A percentile compares a stretch with the other conserved stretches of the same genome.
Conservation (phyloP, 2,329 filamentous ascomycete genomes). For the Parascedosporium putredinis region DNA sequence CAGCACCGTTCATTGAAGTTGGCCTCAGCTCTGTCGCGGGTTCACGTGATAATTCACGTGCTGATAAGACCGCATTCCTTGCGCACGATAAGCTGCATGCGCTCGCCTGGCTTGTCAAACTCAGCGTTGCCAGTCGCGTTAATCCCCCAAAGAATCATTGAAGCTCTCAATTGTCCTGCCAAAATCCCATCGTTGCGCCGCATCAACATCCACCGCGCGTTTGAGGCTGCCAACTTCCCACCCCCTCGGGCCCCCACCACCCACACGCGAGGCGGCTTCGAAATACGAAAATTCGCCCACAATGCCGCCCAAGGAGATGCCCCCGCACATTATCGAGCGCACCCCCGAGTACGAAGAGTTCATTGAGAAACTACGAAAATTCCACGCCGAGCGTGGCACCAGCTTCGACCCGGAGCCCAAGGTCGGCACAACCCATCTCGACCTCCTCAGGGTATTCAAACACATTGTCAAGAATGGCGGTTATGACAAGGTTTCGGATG, state of each 20-base stretch:
- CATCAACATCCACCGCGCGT: background rate
- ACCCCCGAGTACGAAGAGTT: constrained; percentile 70
- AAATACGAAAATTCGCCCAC: constrained; percentile 8
- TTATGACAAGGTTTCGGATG: constrained; percentile 73
- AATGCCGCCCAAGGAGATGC: constrained; percentile 27
- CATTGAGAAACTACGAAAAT: constrained; percentile 60
- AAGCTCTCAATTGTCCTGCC: background rate
- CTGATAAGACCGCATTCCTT: background rate
- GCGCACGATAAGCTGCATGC: background rate
- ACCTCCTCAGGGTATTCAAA: constrained; percentile 70
- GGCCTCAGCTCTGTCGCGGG: background rate
- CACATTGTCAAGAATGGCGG: constrained; percentile 67
- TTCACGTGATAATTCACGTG: background rate
- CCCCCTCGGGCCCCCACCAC: no score
- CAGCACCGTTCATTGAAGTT: no score
- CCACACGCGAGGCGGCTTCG: constrained; percentile 1
- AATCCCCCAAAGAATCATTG: background rate
- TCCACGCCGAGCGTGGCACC: constrained; percentile 72
- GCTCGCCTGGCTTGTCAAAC: background rate
- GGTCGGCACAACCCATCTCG: constrained; percentile 65
- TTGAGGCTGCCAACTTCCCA: constrained; percentile 4
- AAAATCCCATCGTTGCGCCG: background rate
- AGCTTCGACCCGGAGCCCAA: constrained; percentile 71
- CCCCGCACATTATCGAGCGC: constrained; percentile 40
- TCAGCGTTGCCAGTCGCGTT: background rate